phyloP scores from a whole-genome alignment of 345 rosid genomes.

The Triadica sebifera region DNA sequence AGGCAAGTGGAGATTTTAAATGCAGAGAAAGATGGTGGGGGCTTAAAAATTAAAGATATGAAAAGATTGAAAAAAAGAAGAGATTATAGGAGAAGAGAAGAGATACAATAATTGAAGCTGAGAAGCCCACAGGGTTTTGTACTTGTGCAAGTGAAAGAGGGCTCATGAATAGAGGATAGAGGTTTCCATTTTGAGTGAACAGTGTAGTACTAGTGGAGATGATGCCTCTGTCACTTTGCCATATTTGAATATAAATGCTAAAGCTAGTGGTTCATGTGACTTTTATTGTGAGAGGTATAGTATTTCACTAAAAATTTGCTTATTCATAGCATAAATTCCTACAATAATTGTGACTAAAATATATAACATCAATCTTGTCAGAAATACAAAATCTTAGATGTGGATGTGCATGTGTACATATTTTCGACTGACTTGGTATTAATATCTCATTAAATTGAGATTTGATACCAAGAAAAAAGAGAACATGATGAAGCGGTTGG shows the following conservation, averaged over 20 bases:
- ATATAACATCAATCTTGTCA: neutral
- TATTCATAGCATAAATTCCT: neutral
- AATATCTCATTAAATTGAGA: neutral
- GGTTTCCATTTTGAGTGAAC: slow-evolving; percentile 6
- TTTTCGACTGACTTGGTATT: neutral
- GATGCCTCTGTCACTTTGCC: slow-evolving; percentile 17
- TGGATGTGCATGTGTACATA: neutral
- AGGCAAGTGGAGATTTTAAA: neutral
- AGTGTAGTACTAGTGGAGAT: slow-evolving; percentile 3
- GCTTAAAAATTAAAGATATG: neutral
- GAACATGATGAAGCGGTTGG: too few relatives aligned
- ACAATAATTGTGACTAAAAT: neutral
- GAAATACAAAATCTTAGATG: neutral
- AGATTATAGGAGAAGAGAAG: neutral
- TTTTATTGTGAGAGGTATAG: neutral
- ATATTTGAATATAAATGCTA: slow-evolving; percentile 18
- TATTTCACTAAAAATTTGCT: neutral
- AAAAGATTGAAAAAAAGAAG: neutral
- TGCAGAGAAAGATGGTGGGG: neutral
- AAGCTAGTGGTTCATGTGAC: neutral
- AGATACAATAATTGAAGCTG: slow-evolving; percentile 23
- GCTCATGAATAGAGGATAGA: slow-evolving; percentile 16
- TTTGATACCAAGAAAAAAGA: neutral
- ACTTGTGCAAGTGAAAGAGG: neutral
- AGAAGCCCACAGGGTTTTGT: slow-evolving; percentile 4